These are phyloP conservation scores for Biancaea sappan DNA, from an alignment of 306 rosid genomes.

Conservation along the genomic window DNA sequence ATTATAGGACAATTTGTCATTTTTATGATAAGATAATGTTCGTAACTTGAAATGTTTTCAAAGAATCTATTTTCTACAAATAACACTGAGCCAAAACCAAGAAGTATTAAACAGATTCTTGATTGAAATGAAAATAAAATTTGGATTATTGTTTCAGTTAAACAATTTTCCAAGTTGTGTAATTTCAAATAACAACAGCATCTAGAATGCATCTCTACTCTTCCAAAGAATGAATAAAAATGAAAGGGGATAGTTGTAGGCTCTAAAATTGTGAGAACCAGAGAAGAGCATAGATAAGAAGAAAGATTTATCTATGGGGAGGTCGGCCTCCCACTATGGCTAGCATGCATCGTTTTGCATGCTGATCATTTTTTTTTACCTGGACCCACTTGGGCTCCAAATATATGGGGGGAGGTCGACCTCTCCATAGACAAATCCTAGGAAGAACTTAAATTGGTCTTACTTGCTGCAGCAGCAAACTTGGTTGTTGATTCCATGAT, in stretches of 20 bases:
- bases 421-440: background rate
- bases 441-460: slow-evolving; percentile 13
- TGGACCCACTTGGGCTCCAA: too few relatives aligned
- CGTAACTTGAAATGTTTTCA: background rate
- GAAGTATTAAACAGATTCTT: background rate
- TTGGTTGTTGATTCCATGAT: background rate
- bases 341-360: too few relatives aligned
- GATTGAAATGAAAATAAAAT: background rate
- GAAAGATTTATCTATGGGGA: too few relatives aligned
- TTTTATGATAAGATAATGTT: background rate
- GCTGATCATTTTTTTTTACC: too few relatives aligned
- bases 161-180: background rate
- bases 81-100: background rate
- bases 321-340: too few relatives aligned
- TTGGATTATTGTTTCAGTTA: background rate
- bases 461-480: background rate
- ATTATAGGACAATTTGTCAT: background rate
- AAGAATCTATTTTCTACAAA: background rate
- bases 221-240: background rate
- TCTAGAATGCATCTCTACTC: background rate
- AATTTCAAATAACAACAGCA: background rate
- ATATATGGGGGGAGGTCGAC: too few relatives aligned
- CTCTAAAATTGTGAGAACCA: background rate
- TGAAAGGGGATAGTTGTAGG: background rate
- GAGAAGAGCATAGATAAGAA: too few relatives aligned